Evolutionary conservation across 1,284 basidiomycete species (phyloP).

Genomic region (Marasmius tenuissimus): DNA sequence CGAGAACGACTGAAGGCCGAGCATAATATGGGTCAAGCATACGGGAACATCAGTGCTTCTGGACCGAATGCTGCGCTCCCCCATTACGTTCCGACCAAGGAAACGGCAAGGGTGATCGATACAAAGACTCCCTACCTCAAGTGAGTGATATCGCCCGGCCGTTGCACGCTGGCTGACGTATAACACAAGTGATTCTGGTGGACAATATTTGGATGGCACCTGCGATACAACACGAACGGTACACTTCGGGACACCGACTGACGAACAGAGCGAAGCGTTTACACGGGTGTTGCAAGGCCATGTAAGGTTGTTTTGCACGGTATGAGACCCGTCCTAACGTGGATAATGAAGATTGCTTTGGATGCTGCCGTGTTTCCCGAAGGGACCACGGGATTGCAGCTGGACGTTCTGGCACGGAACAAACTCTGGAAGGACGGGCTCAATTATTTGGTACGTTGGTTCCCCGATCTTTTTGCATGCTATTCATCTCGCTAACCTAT

Average conservation of each 20-base stretch:
- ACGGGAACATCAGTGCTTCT: constrained; percentile 90
- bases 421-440: constrained; percentile 88
- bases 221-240: constrained; percentile 92
- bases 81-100: constrained; percentile 84
- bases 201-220: constrained; percentile 88
- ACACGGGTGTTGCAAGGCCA: constrained; percentile 97
- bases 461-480: constrained; percentile 13
- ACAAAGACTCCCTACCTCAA: constrained; percentile 86
- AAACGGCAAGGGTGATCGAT: constrained; percentile 73
- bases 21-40: constrained; percentile 86
- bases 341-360: constrained; percentile 74
- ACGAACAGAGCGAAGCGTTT: constrained; percentile 87
- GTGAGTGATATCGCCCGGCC: constrained; percentile 40
- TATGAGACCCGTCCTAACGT: background rate
- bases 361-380: constrained; percentile 89
- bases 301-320: constrained; percentile 45
- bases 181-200: constrained; percentile 75
- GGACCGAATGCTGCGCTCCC: constrained; percentile 93
- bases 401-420: constrained; percentile 85
- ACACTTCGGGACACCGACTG: constrained; percentile 81
- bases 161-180: background rate
- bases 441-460: constrained; percentile 67
- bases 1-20: constrained; percentile 76
- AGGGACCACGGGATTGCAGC: constrained; percentile 77
- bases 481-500: constrained; percentile 17